phyloP scores from a whole-genome alignment of 306 rosid genomes.

The Cercis canadensis region DNA sequence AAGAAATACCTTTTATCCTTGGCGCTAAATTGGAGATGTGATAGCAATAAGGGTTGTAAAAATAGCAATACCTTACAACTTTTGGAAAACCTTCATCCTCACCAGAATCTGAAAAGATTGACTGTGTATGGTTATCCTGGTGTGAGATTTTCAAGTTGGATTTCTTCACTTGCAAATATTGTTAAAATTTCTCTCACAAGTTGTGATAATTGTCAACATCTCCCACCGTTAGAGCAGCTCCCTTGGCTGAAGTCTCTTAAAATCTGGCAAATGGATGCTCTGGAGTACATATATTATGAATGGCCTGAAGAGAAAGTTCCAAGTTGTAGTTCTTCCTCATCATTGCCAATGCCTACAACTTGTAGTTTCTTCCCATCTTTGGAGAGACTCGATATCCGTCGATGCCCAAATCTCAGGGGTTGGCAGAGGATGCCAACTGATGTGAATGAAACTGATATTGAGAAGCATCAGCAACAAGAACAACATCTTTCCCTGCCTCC shows the following conservation, averaged over 20 bases:
- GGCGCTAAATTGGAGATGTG: background rate
- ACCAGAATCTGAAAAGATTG: background rate
- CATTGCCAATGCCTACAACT: background rate
- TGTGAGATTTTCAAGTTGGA: conserved; percentile 17
- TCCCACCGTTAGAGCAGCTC: conserved; percentile 24
- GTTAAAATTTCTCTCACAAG: fast-evolving
- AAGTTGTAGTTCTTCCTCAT: too few species aligned
- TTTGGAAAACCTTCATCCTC: conserved; percentile 25
- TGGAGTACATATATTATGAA: background rate
- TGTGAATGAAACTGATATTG: too few species aligned
- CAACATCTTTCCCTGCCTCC: background rate
- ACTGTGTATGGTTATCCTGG: fast-evolving
- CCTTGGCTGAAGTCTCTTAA: background rate
- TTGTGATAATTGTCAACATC: background rate
- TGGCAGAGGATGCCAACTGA: background rate
- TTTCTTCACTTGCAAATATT: background rate
- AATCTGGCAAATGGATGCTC: background rate
- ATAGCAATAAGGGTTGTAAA: background rate
- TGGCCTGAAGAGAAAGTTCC: too few species aligned
- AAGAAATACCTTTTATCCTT: conserved; percentile 10
- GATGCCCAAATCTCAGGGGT: conserved; percentile 32
- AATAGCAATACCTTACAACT: background rate
- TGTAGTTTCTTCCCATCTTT: background rate
- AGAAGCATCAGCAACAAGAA: too few species aligned
- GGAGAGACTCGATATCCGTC: fast-evolving